These are phyloP conservation scores for Nakaseomyces sp. DNA, from an alignment of 1,139 yeast species.

Conservation along the genomic window DNA sequence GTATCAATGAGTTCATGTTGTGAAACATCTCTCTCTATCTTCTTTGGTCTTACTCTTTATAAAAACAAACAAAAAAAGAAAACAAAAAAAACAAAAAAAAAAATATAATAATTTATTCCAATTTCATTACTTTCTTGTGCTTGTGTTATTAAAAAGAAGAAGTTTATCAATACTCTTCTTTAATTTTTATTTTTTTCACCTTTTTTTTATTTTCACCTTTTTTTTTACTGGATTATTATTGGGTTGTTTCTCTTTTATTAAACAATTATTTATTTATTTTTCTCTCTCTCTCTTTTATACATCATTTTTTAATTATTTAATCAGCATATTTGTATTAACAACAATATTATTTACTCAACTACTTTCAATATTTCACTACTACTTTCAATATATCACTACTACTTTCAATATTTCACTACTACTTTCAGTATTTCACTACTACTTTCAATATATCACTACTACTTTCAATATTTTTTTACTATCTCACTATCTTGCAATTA, in stretches of 20 bases:
- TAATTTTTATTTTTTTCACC: too few relatives aligned
- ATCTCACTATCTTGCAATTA: not conserved
- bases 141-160: not conserved
- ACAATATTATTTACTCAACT: not conserved
- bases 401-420: too few relatives aligned
- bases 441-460: too few relatives aligned
- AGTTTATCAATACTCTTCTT: too few relatives aligned
- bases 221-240: too few relatives aligned
- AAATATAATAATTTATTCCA: too few relatives aligned
- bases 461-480: not conserved
- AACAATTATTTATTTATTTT: not conserved
- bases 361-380: too few relatives aligned
- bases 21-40: too few relatives aligned
- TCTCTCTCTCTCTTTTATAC: not conserved
- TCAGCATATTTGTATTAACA: not conserved
- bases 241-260: not conserved
- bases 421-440: too few relatives aligned
- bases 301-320: not conserved
- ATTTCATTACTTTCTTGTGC: too few relatives aligned
- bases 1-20: conserved; percentile 30
- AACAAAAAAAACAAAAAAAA: not conserved
- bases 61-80: not conserved
- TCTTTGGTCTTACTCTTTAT: too few relatives aligned
- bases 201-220: not conserved
- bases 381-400: too few relatives aligned